Evolutionary conservation across 2,329 filamentous ascomycete genomes (phyloP).

Genomic region (Pseudogymnoascus sp.): DNA sequence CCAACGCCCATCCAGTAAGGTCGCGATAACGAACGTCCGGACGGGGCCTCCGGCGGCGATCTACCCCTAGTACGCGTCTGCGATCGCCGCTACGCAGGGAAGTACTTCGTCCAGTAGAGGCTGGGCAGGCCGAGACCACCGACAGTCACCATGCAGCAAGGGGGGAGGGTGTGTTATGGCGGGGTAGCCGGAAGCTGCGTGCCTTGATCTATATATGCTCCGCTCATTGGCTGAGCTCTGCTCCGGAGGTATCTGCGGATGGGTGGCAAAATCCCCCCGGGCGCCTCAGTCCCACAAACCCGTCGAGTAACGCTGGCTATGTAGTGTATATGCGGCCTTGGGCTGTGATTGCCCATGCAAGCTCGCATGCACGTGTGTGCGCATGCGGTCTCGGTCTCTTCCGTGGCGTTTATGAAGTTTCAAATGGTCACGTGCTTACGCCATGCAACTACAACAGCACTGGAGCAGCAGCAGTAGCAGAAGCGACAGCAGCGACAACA

Average conservation of each 20-base stretch:
- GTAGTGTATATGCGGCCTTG: background rate
- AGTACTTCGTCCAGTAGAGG: background rate
- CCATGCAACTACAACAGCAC: background rate
- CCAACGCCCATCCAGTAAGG: background rate
- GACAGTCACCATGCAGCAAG: background rate
- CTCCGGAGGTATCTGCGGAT: background rate
- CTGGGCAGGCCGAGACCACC: background rate
- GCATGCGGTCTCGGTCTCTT: background rate
- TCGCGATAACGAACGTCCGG: background rate
- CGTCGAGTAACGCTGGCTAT: background rate
- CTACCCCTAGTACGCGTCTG: background rate
- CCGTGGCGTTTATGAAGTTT: background rate
- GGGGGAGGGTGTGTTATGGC: background rate
- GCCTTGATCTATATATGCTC: background rate
- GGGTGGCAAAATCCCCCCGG: background rate
- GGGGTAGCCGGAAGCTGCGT: background rate
- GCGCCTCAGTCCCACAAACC: background rate
- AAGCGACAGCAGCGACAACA: background rate
- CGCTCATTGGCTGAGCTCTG: background rate
- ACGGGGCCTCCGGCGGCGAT: background rate
- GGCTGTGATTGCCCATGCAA: background rate
- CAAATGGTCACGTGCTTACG: background rate
- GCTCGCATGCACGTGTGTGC: background rate
- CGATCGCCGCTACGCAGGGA: background rate
- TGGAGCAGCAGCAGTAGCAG: background rate